A percentile compares a stretch with the other conserved stretches of the same genome.
phyloP scores from a whole-genome alignment of 208 protist species.

The Entamoeba invadens region DNA sequence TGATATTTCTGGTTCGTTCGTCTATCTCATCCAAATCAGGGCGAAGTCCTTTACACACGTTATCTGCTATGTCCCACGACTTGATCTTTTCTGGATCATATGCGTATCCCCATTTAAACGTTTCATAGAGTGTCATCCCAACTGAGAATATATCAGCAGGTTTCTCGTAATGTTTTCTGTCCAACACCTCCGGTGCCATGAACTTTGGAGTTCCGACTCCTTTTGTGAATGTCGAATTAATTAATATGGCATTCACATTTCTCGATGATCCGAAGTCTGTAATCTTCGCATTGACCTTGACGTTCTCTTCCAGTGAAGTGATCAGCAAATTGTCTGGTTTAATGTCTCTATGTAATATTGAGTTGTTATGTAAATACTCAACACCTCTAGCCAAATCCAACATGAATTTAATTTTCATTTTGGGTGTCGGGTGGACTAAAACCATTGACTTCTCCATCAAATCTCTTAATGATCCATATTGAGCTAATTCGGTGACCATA shows the following conservation, averaged over 20 bases:
- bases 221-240: neutral
- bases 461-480: neutral
- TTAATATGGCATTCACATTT: neutral
- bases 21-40: neutral
- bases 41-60: neutral
- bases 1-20: neutral
- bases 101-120: neutral
- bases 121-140: neutral
- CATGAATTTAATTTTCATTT: neutral
- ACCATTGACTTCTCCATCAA: neutral
- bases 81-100: neutral
- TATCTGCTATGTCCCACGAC: neutral
- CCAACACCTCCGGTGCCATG: neutral
- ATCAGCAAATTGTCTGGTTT: neutral
- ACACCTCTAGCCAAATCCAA: neutral
- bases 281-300: neutral
- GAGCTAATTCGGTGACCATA: neutral
- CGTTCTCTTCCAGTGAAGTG: neutral
- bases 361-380: neutral
- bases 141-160: neutral
- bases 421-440: neutral
- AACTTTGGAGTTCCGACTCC: neutral
- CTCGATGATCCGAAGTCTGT: neutral
- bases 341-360: neutral
- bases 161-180: neutral